Evolutionary conservation across 352 stramenopile genomes (phyloP).

Genomic region (Ophiocytium majus): DNA sequence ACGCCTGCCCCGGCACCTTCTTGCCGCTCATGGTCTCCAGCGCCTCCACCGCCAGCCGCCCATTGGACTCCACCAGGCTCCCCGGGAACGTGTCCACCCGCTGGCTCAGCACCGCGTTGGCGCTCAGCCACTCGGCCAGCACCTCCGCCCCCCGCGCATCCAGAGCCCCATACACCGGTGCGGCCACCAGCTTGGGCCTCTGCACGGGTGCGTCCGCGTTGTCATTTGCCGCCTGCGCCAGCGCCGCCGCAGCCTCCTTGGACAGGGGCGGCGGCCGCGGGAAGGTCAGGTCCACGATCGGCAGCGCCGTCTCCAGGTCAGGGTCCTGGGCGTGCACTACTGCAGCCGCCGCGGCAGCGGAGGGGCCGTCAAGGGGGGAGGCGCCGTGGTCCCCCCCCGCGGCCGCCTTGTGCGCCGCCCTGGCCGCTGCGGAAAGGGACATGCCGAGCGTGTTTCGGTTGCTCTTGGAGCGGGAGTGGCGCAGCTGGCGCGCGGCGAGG

Average conservation of each 20-base stretch:
- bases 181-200: too few species aligned
- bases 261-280: background rate
- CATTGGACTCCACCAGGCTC: constrained; percentile 68
- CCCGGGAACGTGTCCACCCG: constrained; percentile 29
- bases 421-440: too few species aligned
- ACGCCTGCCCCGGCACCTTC: constrained; percentile 64
- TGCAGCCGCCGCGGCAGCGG: background rate
- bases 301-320: background rate
- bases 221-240: background rate
- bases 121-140: constrained; percentile 76
- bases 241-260: background rate
- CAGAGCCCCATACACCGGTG: constrained; percentile 1
- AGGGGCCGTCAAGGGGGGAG: background rate
- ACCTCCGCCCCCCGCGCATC: constrained; percentile 65
- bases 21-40: constrained; percentile 82
- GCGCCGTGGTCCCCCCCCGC: too few species aligned
- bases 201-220: background rate
- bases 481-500: constrained; percentile 28
- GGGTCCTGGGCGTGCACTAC: background rate
- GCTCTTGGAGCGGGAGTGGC: background rate
- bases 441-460: too few species aligned
- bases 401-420: background rate
- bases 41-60: constrained; percentile 70
- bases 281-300: background rate
- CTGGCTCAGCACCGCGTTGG: constrained; percentile 66